These are phyloP conservation scores for Centella asiatica DNA, from an alignment of 129 eudicot species.

Conservation along the genomic window DNA sequence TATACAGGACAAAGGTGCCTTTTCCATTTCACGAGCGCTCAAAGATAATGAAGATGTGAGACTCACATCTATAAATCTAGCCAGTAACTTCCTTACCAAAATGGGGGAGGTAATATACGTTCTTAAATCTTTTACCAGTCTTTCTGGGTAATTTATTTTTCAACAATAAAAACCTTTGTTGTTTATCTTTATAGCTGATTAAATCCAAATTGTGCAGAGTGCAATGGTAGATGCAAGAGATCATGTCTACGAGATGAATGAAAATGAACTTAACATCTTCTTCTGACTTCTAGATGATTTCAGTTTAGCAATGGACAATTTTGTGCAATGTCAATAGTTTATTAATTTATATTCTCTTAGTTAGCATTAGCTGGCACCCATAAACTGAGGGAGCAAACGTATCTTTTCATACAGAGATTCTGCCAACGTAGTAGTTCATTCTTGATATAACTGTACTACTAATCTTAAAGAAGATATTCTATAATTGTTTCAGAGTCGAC, in stretches of 20 bases:
- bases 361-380: too few species aligned
- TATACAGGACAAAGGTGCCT: constrained; percentile 88
- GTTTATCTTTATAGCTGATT: background rate
- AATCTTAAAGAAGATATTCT: too few species aligned
- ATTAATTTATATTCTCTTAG: too few species aligned
- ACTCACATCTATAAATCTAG: constrained; percentile 60
- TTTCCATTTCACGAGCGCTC: constrained; percentile 89
- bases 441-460: too few species aligned
- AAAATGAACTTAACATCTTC: constrained; percentile 69
- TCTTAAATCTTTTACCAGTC: background rate
- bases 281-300: constrained; percentile 39
- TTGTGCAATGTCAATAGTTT: too few species aligned
- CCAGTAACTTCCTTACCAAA: constrained; percentile 78
- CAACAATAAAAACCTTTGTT: too few species aligned
- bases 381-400: too few species aligned
- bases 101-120: constrained; percentile 78
- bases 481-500: too few species aligned
- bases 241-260: constrained; percentile 89
- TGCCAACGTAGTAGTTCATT: too few species aligned
- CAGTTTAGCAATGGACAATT: too few species aligned
- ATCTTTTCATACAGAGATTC: too few species aligned
- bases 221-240: constrained; percentile 87
- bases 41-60: constrained; percentile 94
- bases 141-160: background rate
- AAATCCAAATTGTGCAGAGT: constrained; percentile 56